Evolutionary conservation across 495 filamentous ascomycete species (phyloP).

Genomic region (Tuber borchii): DNA sequence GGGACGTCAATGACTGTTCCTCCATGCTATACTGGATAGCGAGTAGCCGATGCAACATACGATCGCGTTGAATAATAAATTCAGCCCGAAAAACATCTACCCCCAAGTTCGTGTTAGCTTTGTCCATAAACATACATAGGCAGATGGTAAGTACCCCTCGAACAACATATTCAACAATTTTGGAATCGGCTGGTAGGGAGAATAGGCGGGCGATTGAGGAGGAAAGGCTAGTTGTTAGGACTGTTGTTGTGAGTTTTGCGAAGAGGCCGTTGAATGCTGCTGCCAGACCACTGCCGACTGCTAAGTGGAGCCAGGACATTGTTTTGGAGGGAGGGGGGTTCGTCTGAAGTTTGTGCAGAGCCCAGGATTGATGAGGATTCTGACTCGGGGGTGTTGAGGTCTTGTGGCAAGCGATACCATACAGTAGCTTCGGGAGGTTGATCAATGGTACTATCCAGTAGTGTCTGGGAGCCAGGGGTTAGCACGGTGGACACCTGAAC

Average conservation of each 20-base stretch:
- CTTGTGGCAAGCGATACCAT: not conserved
- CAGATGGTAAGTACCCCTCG: constrained; percentile 53
- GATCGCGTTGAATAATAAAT: constrained; percentile 79
- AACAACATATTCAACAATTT: constrained; percentile 58
- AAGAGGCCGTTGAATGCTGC: constrained; percentile 93
- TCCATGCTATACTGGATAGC: not conserved
- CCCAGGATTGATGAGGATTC: not conserved
- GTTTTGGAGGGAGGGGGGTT: not conserved
- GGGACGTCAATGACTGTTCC: not conserved
- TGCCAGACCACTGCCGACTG: constrained; percentile 77
- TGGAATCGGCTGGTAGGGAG: constrained; percentile 49
- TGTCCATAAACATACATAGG: not conserved
- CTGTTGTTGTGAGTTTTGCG: constrained; percentile 87
- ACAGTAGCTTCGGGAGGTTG: not conserved
- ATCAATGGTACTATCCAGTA: not conserved
- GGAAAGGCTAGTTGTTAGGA: constrained; percentile 67
- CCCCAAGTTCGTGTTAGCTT: not conserved
- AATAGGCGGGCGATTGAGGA: constrained; percentile 57
- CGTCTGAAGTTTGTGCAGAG: not conserved
- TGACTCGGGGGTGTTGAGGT: not conserved
- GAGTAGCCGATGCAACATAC: constrained; percentile 43
- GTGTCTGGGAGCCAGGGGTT: not conserved
- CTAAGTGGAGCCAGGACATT: constrained; percentile 66
- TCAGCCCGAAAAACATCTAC: constrained; percentile 79
- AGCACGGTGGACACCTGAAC: not conserved